Base-by-base conservation (phyloP, 1,284 basidiomycete genomes). In the Trametes pubescens region DNA sequence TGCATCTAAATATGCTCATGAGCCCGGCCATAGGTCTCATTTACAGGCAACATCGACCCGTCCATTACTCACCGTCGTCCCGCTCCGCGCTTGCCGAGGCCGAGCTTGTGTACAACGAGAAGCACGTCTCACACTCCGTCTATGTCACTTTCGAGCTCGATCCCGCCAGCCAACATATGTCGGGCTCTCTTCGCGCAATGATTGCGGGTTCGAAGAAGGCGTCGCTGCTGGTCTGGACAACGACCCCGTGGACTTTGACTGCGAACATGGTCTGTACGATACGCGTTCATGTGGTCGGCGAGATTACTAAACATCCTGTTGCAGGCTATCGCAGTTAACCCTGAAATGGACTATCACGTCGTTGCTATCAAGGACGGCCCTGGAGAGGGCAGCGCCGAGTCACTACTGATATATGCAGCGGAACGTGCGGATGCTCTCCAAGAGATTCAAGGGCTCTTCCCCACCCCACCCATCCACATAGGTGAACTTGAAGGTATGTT, bases 171-270 rank as follows among this genome's bases (percentile, higher is more conserved):
- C 64, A 51, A 21, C 64, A 69, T 58, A 69, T 73, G 67, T 71
- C 67, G 37, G 49, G 69, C 18, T 56, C 72, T n/a, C 65, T 74
- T 21, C 72, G 72, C 46, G 51, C 69, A 18, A 49, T 74, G 14
- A 59, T 72, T 7, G 57, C 67, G 7, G 64, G 62, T 0, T 57
- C 67, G 32, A 54, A 65, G 29, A 69, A 75, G 18, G 76, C 91
- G 3, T 83, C 85, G 21, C 71, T 97, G 11, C 80, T 96, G 35
- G 92, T 98, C n/a, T 99, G 98, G 98, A 99, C 97, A 1, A 99
- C 98, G 0, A 99, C 97, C 0, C 95, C 98, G 0, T 99, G 97
- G 97, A 98, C 95, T 8, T 80, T 99, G 51, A 94, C 94, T 1
- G 94, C 95, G 0, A 99, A 99, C 74, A 95, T 97, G 91, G 95